Base-by-base conservation (phyloP, 257 asterid genomes). In the Nicotiana tabacum region DNA sequence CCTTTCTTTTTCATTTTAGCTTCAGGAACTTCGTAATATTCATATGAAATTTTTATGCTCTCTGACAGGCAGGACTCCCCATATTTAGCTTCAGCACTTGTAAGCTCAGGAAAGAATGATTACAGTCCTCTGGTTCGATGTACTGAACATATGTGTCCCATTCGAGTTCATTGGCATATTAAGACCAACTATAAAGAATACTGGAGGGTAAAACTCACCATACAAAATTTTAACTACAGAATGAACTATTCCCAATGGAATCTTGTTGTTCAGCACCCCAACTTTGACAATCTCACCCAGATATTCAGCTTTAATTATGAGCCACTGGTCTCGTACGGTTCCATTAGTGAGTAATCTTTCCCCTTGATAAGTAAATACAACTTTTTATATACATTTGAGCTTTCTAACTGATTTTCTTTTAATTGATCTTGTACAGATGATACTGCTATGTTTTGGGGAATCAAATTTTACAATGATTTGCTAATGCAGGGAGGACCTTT, bases 101-200 rank as follows among this genome's bases (percentile, higher is more conserved):
- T 86, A 55, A 83, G 32, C 27, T 81, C 82, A 1, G 84, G 43
- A 53, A 85, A 84, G 72, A 83, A 84, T 66, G 85, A 53, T 67
- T 24, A 57, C 39, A 18, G 82, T 0, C 90, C 89, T 64, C 77
- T 86, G 30, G 76, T 89, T 29, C 88, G 78, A 17, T 90, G 92
- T 32, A 86, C 90, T 30, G 78, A 77, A 1, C 92, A 90, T 32
- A 87, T 90, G 93, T 89, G 93, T 83, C 93, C 92, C 1, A n/a
- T 89, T 77, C 82, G 90, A 60, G 87, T 89, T 56, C 93, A 90
- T 33, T 90, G 93, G 93, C 93, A 90, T 9, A 70, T 90, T 43
- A 89, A 90, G 76, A 32, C 72, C 8, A 90, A 88, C 82, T 88
- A 90, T 86, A 87, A 79, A 81, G 88, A 82, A 53, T 88, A 88